Conservation (phyloP, 202 grass and related monocot species). For the Panicum virgatum region DNA sequence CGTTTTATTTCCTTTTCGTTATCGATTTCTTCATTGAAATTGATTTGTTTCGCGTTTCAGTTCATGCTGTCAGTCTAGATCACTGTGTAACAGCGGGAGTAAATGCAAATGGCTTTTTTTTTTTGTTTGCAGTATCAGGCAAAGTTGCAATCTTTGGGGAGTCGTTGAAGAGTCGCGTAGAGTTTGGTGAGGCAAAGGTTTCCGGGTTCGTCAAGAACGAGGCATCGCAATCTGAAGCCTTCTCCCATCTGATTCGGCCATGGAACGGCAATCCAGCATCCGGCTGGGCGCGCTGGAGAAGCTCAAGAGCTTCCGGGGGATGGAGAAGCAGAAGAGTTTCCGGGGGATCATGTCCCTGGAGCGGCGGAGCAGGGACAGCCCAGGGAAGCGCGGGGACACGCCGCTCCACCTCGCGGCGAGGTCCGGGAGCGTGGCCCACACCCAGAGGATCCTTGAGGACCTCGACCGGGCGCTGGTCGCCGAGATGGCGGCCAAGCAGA, state of each 20-base stretch:
- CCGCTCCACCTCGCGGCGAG: constrained; percentile 81
- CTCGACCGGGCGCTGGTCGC: constrained; percentile 40
- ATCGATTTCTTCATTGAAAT: not conserved
- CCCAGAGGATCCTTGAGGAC: constrained; percentile 67
- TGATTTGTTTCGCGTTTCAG: not conserved
- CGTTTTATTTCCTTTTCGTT: not conserved
- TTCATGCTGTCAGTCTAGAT: not conserved
- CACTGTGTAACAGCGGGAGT: not conserved
- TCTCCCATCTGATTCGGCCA: constrained; percentile 33
- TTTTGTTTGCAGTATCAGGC: constrained; percentile 14
- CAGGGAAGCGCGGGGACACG: constrained; percentile 82
- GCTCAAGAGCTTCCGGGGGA: constrained; percentile 61
- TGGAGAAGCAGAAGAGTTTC: constrained; percentile 83
- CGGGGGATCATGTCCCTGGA: constrained; percentile 42
- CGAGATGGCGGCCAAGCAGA: constrained; percentile 69
- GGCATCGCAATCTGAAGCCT: no score
- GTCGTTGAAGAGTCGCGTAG: not conserved
- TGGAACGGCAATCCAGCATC: constrained; percentile 76
- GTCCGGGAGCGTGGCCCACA: constrained; percentile 56
- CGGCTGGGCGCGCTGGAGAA: constrained; percentile 79
- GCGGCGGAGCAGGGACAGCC: constrained; percentile 73
- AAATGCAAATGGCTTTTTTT: constrained; percentile 2
- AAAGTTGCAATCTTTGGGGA: constrained; percentile 3
- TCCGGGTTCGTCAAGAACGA: no score
- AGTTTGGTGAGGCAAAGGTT: constrained; percentile 27